phyloP scores from a whole-genome alignment of 768 basidiomycete genomes.

The Phaffia australis region DNA sequence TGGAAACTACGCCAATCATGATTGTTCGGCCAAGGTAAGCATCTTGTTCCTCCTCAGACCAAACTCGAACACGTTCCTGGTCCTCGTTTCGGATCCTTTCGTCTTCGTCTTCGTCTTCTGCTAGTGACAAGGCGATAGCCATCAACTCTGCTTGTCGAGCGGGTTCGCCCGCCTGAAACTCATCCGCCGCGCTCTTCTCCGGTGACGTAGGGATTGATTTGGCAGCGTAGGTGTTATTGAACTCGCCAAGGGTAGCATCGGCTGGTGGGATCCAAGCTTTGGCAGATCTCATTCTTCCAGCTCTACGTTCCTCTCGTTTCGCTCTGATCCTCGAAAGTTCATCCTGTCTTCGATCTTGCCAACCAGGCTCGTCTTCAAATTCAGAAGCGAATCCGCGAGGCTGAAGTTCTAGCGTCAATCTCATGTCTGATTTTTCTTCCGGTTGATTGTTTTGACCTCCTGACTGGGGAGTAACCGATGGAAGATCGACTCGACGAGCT shows the following conservation, averaged over 20 bases:
- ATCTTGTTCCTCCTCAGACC: constrained; percentile 9
- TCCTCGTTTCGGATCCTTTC: neutral
- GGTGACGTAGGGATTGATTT: constrained; percentile 9
- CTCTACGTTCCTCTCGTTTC: too few species aligned
- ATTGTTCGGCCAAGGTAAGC: too few species aligned
- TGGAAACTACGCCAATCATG: neutral
- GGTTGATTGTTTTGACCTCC: neutral
- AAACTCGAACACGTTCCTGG: neutral
- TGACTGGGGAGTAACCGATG: neutral
- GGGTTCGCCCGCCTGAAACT: neutral
- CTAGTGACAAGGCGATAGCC: neutral
- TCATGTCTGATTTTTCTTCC: neutral
- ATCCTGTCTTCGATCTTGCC: constrained; percentile 17
- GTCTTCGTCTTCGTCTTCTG: neutral
- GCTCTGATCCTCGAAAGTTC: constrained; percentile 6
- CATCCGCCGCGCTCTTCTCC: constrained; percentile 16
- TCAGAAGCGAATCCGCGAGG: neutral
- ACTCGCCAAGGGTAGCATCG: too few species aligned
- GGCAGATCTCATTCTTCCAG: too few species aligned
- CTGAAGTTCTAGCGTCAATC: neutral
- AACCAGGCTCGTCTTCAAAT: constrained; percentile 10
- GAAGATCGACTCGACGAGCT: too few species aligned
- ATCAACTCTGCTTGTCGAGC: neutral
- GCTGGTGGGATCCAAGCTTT: too few species aligned
- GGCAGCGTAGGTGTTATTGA: too few species aligned